These are phyloP conservation scores for Venturia effusa DNA, from an alignment of 2,329 filamentous ascomycete genomes.

Conservation along the genomic window DNA sequence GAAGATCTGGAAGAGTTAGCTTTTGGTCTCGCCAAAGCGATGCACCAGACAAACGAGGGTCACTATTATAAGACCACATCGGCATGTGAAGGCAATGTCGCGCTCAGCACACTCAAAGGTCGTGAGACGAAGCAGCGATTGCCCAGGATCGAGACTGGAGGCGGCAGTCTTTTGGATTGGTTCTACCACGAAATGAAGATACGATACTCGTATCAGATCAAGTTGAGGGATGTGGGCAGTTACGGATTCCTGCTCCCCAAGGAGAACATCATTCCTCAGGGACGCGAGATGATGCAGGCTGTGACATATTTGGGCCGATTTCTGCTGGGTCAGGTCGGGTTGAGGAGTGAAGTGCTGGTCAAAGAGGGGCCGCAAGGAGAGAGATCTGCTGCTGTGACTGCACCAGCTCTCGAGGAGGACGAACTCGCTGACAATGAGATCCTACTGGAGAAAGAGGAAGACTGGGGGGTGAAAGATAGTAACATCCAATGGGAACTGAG, in stretches of 20 bases:
- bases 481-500: conserved; percentile 2
- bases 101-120: conserved; percentile 20
- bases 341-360: conserved; percentile 1
- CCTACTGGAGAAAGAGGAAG: not conserved
- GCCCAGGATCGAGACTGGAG: conserved; percentile 58
- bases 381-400: not conserved
- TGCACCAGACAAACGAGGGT: conserved; percentile 68
- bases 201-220: conserved; percentile 84
- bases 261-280: conserved; percentile 79
- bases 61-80: conserved; percentile 53
- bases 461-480: not conserved
- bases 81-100: conserved; percentile 72
- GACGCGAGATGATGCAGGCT: conserved; percentile 75
- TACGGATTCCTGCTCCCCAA: conserved; percentile 87
- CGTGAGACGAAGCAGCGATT: conserved; percentile 25
- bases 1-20: conserved; percentile 90
- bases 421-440: not conserved
- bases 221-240: conserved; percentile 82
- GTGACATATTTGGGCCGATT: conserved; percentile 78
- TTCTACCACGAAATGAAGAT: conserved; percentile 83
- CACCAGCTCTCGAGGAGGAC: not conserved
- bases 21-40: conserved; percentile 77
- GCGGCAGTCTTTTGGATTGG: conserved; percentile 85
- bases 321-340: conserved; percentile 35
- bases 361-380: conserved; percentile 2